Percentiles rank a stretch among this genome's conserved stretches.
phyloP scores from a whole-genome alignment of 163 green algal species.

The Prototheca stagnorum region DNA sequence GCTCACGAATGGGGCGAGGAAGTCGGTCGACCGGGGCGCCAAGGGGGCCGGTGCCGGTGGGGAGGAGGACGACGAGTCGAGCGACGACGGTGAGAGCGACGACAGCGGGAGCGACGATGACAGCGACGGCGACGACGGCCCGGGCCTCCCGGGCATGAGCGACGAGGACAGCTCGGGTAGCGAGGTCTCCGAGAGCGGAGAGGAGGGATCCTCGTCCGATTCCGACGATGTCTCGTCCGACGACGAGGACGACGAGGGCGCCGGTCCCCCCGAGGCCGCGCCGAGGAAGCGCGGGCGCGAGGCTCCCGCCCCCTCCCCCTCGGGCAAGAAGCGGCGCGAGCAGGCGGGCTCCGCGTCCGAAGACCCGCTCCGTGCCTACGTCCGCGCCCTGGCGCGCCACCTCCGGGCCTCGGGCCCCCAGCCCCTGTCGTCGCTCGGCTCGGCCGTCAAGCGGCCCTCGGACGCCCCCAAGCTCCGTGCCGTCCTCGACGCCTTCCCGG shows the following conservation, averaged over 20 bases:
- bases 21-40: too few species aligned
- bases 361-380: slow-evolving; percentile 2
- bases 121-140: slow-evolving; percentile 1
- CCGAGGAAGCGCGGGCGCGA: too few species aligned
- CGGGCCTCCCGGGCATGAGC: too few species aligned
- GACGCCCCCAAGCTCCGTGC: slow-evolving; percentile 11
- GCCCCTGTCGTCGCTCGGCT: slow-evolving; percentile 3
- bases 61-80: too few species aligned
- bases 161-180: too few species aligned
- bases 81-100: slow-evolving; percentile 5
- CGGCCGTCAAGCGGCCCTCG: slow-evolving; percentile 6
- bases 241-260: background rate
- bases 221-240: too few species aligned
- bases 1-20: too few species aligned
- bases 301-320: background rate
- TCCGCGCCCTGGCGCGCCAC: slow-evolving; percentile 1
- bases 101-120: slow-evolving; percentile 4
- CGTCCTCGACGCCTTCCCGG: background rate
- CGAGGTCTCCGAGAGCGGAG: too few species aligned
- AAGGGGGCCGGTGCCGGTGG: too few species aligned
- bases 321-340: slow-evolving; percentile 2
- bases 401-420: slow-evolving; percentile 3
- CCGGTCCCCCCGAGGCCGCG: background rate
- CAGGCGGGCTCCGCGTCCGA: background rate
- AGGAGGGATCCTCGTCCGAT: too few species aligned